Percentiles rank a stretch among this genome's conserved stretches.
Evolutionary conservation across 768 basidiomycete genomes (phyloP).

Genomic region (Kwoniella bestiolae): DNA sequence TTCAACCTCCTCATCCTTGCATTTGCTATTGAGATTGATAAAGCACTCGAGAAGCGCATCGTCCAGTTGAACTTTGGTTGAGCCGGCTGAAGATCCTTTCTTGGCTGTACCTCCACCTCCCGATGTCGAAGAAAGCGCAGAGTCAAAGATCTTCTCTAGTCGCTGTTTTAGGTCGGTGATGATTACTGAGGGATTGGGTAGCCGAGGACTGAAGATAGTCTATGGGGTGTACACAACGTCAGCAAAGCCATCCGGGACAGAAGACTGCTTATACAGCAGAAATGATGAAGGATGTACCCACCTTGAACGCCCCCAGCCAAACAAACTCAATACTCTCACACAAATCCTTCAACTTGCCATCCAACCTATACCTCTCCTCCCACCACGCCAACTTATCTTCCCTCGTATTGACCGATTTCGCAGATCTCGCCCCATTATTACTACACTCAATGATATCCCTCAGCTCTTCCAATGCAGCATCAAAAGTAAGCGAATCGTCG

Average conservation of each 20-base stretch:
- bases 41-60: constrained; percentile 82
- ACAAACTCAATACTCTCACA: constrained; percentile 88
- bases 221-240: constrained; percentile 13
- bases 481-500: constrained; percentile 70
- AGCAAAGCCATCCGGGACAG: background rate
- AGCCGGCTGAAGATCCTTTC: background rate
- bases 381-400: constrained; percentile 80
- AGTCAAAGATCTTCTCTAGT: constrained; percentile 76
- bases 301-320: constrained; percentile 98
- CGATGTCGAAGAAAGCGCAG: constrained; percentile 63
- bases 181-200: constrained; percentile 59
- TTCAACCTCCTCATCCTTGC: constrained; percentile 90
- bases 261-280: too few species aligned
- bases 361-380: constrained; percentile 76
- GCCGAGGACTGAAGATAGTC: constrained; percentile 52
- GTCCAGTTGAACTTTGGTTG: constrained; percentile 61
- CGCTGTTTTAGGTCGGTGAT: constrained; percentile 68
- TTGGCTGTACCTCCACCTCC: constrained; percentile 60
- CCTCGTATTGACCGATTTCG: constrained; percentile 69
- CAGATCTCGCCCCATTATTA: constrained; percentile 74
- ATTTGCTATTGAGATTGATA: constrained; percentile 76
- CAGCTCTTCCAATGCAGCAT: constrained; percentile 74
- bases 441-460: constrained; percentile 77
- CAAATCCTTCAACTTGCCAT: constrained; percentile 72
- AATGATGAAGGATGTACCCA: constrained; percentile 55